Conservation (phyloP, 2,329 filamentous ascomycete species). For the Knufia petricola region DNA sequence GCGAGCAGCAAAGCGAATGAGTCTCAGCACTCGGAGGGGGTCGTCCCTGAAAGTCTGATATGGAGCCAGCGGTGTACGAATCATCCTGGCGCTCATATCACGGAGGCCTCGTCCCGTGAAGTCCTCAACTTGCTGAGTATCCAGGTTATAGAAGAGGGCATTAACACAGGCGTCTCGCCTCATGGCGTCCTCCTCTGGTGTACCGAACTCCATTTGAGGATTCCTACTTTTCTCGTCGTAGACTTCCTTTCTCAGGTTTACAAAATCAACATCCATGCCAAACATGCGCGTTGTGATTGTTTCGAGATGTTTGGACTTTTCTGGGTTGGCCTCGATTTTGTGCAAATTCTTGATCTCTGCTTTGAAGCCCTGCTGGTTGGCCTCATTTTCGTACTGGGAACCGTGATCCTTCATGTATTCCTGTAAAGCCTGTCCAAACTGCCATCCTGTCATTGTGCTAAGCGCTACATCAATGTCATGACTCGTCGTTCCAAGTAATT, state of each 20-base stretch:
- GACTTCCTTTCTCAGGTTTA: slow-evolving; percentile 86
- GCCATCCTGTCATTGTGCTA: slow-evolving; percentile 40
- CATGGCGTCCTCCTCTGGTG: slow-evolving; percentile 77
- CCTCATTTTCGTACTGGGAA: slow-evolving; percentile 37
- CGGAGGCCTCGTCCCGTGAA: slow-evolving; percentile 63
- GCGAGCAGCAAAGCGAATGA: slow-evolving; percentile 84
- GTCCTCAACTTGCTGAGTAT: slow-evolving; percentile 71
- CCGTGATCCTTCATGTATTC: slow-evolving; percentile 33
- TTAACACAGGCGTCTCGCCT: slow-evolving; percentile 90
- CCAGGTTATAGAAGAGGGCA: slow-evolving; percentile 89
- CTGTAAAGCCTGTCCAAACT: slow-evolving; percentile 37
- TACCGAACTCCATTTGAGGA: slow-evolving; percentile 87
- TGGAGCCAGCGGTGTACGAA: slow-evolving; percentile 78
- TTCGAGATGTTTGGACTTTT: slow-evolving; percentile 93
- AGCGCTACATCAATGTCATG: slow-evolving; percentile 43
- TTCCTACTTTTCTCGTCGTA: slow-evolving; percentile 85
- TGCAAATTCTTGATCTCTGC: slow-evolving; percentile 57
- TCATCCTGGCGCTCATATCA: slow-evolving; percentile 63
- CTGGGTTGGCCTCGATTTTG: slow-evolving; percentile 83
- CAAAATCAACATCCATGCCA: slow-evolving; percentile 82
- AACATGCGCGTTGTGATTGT: slow-evolving; percentile 80
- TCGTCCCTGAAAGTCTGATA: slow-evolving; percentile 92
- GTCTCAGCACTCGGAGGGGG: slow-evolving; percentile 71
- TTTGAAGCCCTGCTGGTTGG: slow-evolving; percentile 24
- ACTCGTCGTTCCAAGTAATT: slow-evolving; percentile 37